These are phyloP conservation scores for Saposhnikovia divaricata DNA, from an alignment of 129 eudicot genomes.

Conservation along the genomic window DNA sequence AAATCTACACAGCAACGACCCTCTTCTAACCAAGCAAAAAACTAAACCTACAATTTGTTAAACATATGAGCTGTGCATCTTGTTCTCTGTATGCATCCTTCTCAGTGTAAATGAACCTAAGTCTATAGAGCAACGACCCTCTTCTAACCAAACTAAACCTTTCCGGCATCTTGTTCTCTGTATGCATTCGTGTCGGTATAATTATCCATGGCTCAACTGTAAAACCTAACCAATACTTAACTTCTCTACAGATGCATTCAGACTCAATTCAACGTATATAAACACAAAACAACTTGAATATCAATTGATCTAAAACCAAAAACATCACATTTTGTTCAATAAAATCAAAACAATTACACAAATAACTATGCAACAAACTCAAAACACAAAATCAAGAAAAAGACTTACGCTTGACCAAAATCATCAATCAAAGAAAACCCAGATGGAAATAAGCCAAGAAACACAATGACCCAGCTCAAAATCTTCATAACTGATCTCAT, in stretches of 20 bases:
- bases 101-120: not conserved
- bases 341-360: not conserved
- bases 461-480: conserved; percentile 31
- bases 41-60: not conserved
- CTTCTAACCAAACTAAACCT: not conserved
- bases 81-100: not conserved
- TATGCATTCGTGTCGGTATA: not conserved
- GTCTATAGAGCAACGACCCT: not conserved
- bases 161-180: not conserved
- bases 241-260: not conserved
- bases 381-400: not conserved
- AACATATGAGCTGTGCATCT: not conserved
- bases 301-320: not conserved
- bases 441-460: conserved; percentile 29
- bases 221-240: not conserved
- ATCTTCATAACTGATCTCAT: conserved; percentile 51
- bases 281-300: not conserved
- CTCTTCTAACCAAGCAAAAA: not conserved
- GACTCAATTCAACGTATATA: not conserved
- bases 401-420: conserved; percentile 69
- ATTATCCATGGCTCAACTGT: too few species aligned
- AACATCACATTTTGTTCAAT: not conserved
- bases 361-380: not conserved
- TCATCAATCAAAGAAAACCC: conserved; percentile 53
- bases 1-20: not conserved